These are phyloP conservation scores for Cerioporus squamosus DNA, from an alignment of 1,284 basidiomycete genomes.

Conservation along the genomic window DNA sequence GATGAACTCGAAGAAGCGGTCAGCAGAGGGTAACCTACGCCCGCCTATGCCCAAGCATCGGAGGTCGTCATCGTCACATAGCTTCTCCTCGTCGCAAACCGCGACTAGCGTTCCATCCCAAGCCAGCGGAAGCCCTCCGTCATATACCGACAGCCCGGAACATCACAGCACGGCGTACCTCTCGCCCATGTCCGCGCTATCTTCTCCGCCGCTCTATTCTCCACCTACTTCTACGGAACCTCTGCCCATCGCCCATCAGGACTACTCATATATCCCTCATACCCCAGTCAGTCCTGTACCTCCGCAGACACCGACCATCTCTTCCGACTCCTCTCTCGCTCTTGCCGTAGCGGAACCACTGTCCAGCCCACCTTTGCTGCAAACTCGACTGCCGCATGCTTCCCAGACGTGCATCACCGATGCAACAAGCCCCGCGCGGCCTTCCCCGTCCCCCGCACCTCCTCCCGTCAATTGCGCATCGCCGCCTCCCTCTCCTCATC, in stretches of 20 bases:
- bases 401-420: neutral
- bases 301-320: neutral
- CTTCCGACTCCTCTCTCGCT: conserved; percentile 9
- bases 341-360: conserved; percentile 7
- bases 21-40: conserved; percentile 2
- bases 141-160: neutral
- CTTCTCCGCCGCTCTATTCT: too few relatives aligned
- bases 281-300: conserved; percentile 5
- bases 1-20: conserved; percentile 5
- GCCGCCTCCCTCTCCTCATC: conserved; percentile 52
- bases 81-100: neutral
- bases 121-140: neutral
- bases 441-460: neutral
- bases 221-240: neutral
- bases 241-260: neutral
- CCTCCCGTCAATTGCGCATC: conserved; percentile 21
- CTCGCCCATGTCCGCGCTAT: too few relatives aligned
- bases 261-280: neutral
- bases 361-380: neutral
- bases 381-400: neutral
- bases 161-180: too few relatives aligned
- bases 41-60: conserved; percentile 9
- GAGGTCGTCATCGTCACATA: conserved; percentile 6
- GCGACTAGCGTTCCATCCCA: neutral
- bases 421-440: conserved; percentile 3